These are phyloP conservation scores for Hymenotorrendiella dingleyae DNA, from an alignment of 2,329 filamentous ascomycete genomes.

Conservation along the genomic window DNA sequence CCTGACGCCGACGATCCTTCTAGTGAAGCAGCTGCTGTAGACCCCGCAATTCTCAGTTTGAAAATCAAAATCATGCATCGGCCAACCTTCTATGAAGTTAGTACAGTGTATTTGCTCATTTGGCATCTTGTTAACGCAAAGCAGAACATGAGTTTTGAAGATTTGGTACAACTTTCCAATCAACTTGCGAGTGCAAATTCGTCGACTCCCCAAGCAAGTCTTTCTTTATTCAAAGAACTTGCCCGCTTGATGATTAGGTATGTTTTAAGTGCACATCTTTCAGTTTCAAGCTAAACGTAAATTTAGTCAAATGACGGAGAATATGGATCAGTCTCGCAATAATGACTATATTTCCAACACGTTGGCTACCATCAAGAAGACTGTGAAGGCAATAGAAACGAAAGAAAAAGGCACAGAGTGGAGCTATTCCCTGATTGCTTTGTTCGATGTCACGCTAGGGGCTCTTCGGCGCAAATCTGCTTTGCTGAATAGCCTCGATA, in stretches of 20 bases:
- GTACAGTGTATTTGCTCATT: neutral
- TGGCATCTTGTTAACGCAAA: slow-evolving; percentile 7
- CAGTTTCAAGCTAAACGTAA: slow-evolving; percentile 6
- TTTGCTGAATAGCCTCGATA: slow-evolving; percentile 15
- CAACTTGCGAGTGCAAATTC: slow-evolving; percentile 10
- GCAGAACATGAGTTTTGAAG: slow-evolving; percentile 32
- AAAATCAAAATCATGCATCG: slow-evolving; percentile 44
- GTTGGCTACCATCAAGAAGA: slow-evolving; percentile 22
- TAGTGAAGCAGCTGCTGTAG: slow-evolving; percentile 9
- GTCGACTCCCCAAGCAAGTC: slow-evolving; percentile 4
- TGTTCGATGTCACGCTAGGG: slow-evolving; percentile 18
- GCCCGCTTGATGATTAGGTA: slow-evolving; percentile 24
- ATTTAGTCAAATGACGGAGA: slow-evolving; percentile 20
- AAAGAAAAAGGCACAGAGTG: slow-evolving; percentile 17
- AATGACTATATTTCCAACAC: slow-evolving; percentile 21
- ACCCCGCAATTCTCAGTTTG: slow-evolving; percentile 36
- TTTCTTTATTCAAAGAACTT: slow-evolving; percentile 24
- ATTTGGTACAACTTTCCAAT: slow-evolving; percentile 32
- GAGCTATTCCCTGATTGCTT: slow-evolving; percentile 18
- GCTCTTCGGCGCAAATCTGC: slow-evolving; percentile 14
- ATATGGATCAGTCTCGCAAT: slow-evolving; percentile 26
- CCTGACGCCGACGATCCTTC: slow-evolving; percentile 2
- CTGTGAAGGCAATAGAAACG: slow-evolving; percentile 12
- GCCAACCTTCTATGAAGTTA: slow-evolving; percentile 45
- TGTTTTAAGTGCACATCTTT: neutral